Conservation (phyloP, 2,329 filamentous ascomycete species). For the Aureobasidium sp. region DNA sequence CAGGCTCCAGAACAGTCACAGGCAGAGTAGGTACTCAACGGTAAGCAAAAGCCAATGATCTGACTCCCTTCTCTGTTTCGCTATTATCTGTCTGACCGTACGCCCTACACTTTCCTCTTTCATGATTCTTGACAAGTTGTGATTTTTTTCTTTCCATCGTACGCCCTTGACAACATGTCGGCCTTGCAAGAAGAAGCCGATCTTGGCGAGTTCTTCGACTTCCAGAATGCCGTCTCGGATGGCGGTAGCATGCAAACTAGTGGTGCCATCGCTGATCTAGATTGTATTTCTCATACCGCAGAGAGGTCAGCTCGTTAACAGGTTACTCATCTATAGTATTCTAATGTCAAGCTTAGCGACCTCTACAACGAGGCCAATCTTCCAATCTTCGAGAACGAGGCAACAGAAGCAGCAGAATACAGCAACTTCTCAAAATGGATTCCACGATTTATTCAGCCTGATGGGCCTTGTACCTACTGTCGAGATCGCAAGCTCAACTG, state of each 20-base stretch:
- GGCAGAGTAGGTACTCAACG: neutral
- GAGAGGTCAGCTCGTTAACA: conserved; percentile 8
- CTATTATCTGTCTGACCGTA: neutral
- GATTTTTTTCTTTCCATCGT: neutral
- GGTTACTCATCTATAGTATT: neutral
- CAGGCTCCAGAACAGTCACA: neutral
- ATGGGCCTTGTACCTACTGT: conserved; percentile 40
- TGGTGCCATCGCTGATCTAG: neutral
- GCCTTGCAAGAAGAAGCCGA: conserved; percentile 10
- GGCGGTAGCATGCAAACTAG: conserved; percentile 8
- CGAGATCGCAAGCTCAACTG: conserved; percentile 38
- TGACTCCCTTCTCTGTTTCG: neutral
- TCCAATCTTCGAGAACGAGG: neutral
- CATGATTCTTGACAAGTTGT: neutral
- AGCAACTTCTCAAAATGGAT: conserved; percentile 39
- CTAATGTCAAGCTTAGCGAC: conserved; percentile 1
- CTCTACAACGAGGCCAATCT: neutral
- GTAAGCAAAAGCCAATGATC: conserved; percentile 11
- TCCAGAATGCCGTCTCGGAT: conserved; percentile 11
- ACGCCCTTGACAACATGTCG: conserved; percentile 6
- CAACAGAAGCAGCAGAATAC: conserved; percentile 22
- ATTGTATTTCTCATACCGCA: neutral
- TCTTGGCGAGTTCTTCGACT: conserved; percentile 13
- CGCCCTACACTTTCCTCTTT: conserved; percentile 5
- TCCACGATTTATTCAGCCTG: conserved; percentile 37